These are phyloP conservation scores for Scleroderma citrinum DNA, from an alignment of 768 basidiomycete genomes.

Conservation along the genomic window DNA sequence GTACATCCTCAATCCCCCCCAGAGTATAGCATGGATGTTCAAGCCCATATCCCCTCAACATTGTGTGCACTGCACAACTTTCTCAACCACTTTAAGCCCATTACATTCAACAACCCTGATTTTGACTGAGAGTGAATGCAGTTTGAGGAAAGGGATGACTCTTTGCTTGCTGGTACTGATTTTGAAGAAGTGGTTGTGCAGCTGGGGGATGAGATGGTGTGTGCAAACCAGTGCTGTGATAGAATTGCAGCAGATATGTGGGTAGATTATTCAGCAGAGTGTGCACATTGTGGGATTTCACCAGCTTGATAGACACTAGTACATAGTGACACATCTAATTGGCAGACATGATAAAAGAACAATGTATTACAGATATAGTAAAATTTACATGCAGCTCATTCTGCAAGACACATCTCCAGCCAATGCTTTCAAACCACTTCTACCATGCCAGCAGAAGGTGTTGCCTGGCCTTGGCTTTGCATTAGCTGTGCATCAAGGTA, in stretches of 20 bases:
- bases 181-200: not conserved
- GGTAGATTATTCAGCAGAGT: conserved; percentile 6
- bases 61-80: conserved; percentile 9
- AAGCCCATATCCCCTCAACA: conserved; percentile 16
- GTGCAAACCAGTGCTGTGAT: conserved; percentile 18
- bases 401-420: no score
- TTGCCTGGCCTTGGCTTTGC: no score
- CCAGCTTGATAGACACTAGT: no score
- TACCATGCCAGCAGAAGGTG: no score
- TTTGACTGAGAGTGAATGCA: not conserved
- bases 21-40: conserved; percentile 13
- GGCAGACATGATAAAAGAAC: no score
- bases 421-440: no score
- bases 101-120: not conserved
- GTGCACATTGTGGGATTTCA: no score
- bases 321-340: no score
- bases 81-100: not conserved
- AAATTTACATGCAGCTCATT: no score
- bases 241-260: conserved; percentile 17
- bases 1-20: conserved; percentile 8
- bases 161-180: not conserved
- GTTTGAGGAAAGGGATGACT: not conserved
- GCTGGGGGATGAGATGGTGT: not conserved
- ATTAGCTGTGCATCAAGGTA: no score
- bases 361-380: no score